phyloP scores from a whole-genome alignment of 345 rosid genomes.

The Sisymbrium irio region DNA sequence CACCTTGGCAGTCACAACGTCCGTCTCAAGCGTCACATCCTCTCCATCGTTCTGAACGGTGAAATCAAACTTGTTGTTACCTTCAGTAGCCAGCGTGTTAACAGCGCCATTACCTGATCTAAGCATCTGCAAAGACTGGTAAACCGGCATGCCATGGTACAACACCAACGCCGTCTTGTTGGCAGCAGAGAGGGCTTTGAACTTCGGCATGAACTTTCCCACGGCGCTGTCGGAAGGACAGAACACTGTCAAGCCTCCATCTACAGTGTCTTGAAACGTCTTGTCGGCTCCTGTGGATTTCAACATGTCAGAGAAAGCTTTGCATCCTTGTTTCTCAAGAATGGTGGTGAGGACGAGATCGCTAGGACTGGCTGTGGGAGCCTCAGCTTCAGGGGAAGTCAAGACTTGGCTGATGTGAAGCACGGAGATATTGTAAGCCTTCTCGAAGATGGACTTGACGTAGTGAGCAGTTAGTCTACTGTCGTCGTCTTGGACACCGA shows the following conservation, averaged over 20 bases:
- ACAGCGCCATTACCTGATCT: constrained; percentile 72
- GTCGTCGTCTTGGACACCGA: constrained; percentile 57
- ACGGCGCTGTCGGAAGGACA: constrained; percentile 70
- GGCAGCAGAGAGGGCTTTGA: constrained; percentile 67
- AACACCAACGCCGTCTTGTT: constrained; percentile 61
- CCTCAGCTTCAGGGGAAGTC: constrained; percentile 78
- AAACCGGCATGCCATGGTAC: constrained; percentile 79
- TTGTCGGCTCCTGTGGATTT: constrained; percentile 55
- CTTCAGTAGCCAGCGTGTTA: constrained; percentile 93
- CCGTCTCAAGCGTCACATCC: constrained; percentile 66
- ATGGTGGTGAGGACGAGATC: constrained; percentile 57
- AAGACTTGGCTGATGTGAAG: constrained; percentile 67
- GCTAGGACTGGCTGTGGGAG: constrained; percentile 76
- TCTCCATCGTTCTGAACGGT: constrained; percentile 76
- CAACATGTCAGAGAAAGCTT: constrained; percentile 67
- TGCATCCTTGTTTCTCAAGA: constrained; percentile 78
- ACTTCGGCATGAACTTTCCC: constrained; percentile 58
- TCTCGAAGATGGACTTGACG: constrained; percentile 71
- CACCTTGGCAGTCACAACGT: constrained; percentile 54
- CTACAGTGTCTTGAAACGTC: constrained; percentile 65
- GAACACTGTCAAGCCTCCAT: constrained; percentile 87
- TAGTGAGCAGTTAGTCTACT: constrained; percentile 53
- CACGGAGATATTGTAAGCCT: constrained; percentile 77
- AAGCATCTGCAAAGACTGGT: constrained; percentile 60
- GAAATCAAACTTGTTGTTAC: constrained; percentile 67